Base-by-base conservation (phyloP, 306 rosid genomes). In the Astragalus glycyphyllos region DNA sequence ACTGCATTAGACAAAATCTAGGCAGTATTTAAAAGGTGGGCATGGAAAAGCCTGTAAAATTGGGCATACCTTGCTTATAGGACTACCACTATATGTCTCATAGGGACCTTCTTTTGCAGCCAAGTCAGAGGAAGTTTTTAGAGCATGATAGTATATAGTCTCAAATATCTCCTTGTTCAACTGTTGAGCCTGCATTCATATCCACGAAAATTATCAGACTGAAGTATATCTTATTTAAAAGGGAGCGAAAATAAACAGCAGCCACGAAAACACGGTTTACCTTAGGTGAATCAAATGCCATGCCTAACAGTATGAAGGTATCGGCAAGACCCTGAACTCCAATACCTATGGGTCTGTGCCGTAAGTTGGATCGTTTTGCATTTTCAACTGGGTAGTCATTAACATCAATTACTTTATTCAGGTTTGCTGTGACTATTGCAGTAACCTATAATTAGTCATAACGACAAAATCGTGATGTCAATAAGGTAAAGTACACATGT, bases 181-280 rank as follows among this genome's bases (percentile, higher is more conserved):
- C 72, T 92, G 92, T 62, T 92, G 95, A 60, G 95, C 96, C 96
- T 88, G 74, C 64, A 84, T 58, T 40, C 13, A 72, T 41, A 40
- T 57, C 60, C 62, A 73, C 16, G 50, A 10, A 46, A 41, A 44
- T 29, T 23, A 48, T 70, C 31, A 60, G 38, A 44, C 14, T 54
- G 47, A 79, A 29, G 51, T 56, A 46, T 29, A 45, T 45, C 68
- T 50, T 66, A 72, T 92, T 26, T 26, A 26, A 26, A 26, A 20
- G 23, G 23, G 23, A 20, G 3, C 3, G 31, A 4, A 26, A 2
- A 4, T 26, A 26, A 26, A 26, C 31, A 26, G 31, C 3, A 26
- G 4, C 4, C 31, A 2, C 31, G 4, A 26, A 26, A 26, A 26
- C 3, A 3, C 3, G 3, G 31, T 26, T 26, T 26, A 26, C 31